Base-by-base conservation (phyloP, 1,139 yeast genomes). In the Protomyces inundatus region DNA sequence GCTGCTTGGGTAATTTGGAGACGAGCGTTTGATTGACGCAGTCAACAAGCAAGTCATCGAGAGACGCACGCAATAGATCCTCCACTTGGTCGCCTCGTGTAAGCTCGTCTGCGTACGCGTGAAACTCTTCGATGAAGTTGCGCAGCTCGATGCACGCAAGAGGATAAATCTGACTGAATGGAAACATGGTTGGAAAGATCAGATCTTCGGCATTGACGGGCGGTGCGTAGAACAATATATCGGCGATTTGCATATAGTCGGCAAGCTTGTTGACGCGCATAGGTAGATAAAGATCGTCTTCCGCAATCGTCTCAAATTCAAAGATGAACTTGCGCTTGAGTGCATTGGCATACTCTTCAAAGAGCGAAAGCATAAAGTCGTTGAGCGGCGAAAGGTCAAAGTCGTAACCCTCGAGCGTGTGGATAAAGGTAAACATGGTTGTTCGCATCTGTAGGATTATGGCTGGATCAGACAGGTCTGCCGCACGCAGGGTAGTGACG, bases 251-350 rank as follows among this genome's bases (percentile, higher is more conserved):
- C 30, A 84, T 85, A 73, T 85, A 89, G 61, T 86, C 82, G 16
- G 79, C 77, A 60, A 77, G 74, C 62, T 84, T 84, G 66, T 84
- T 82, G 40, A 90, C 85, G 0, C 82, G 82, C 77, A 90, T 81
- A 7, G 97, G 96, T 89, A 88, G 89, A 70, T 90, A 89, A 71
- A 89, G 95, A 73, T 91, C 97, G 33, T 87, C 86, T 67, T 84
- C 83, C 54, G 90, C 82, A 6, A 86, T 78, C 14, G 80, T 80
- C 54, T 80, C 76, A 74, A 90, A 91, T 63, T 85, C 86, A 35
- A 74, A 74, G 52, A 83, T 80, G 74, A 90, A 90, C 32, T 81
- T 81, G 67, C 77, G 77, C 23, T 84, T 81, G 46, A 85, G 75
- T 37, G 81, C 77, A 3, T 81, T 81, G 9, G 89, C 84, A 71